A percentile compares a stretch with the other conserved stretches of the same genome.
These are phyloP conservation scores for Spencermartinsiella ligniputridi DNA, from an alignment of 1,139 yeast genomes.

Conservation along the genomic window DNA sequence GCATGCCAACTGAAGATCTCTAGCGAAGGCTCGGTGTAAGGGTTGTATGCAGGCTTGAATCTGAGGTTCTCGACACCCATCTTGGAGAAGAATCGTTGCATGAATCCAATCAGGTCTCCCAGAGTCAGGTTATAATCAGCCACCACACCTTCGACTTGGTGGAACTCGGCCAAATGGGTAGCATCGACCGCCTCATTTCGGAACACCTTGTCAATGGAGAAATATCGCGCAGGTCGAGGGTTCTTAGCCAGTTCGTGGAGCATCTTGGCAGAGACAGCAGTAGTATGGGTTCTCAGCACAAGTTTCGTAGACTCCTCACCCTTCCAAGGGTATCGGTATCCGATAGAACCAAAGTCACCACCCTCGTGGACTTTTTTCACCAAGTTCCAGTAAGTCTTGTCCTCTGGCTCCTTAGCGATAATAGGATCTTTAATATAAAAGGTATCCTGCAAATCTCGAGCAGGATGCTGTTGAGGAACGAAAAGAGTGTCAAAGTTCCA, in stretches of 20 bases:
- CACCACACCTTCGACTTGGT: slow-evolving; percentile 98
- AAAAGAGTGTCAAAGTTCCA: slow-evolving; percentile 97
- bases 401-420: slow-evolving; percentile 75
- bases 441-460: slow-evolving; percentile 97
- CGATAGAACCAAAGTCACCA: slow-evolving; percentile 92
- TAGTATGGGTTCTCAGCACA: slow-evolving; percentile 95
- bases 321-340: slow-evolving; percentile 98
- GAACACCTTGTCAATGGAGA: slow-evolving; percentile 97
- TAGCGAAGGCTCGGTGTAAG: slow-evolving; percentile 98
- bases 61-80: slow-evolving; percentile 96
- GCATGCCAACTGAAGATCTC: slow-evolving; percentile 97
- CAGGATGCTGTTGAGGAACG: slow-evolving; percentile 99
- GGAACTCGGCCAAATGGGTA: slow-evolving; percentile 99
- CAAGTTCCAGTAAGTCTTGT: slow-evolving; percentile 69
- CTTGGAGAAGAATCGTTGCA: slow-evolving; percentile 94
- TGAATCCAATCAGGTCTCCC: slow-evolving; percentile 96
- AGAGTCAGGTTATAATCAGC: slow-evolving; percentile 94
- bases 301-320: slow-evolving; percentile 83
- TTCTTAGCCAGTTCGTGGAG: slow-evolving; percentile 80
- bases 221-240: slow-evolving; percentile 87
- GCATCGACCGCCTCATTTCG: slow-evolving; percentile 99
- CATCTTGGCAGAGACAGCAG: slow-evolving; percentile 88
- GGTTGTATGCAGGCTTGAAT: slow-evolving; percentile 98
- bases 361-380: slow-evolving; percentile 80
- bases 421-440: slow-evolving; percentile 93